A percentile compares a stretch with the other conserved stretches of the same genome.
Conservation (phyloP, 495 filamentous ascomycete genomes). For the Chaetomium fimeti region DNA sequence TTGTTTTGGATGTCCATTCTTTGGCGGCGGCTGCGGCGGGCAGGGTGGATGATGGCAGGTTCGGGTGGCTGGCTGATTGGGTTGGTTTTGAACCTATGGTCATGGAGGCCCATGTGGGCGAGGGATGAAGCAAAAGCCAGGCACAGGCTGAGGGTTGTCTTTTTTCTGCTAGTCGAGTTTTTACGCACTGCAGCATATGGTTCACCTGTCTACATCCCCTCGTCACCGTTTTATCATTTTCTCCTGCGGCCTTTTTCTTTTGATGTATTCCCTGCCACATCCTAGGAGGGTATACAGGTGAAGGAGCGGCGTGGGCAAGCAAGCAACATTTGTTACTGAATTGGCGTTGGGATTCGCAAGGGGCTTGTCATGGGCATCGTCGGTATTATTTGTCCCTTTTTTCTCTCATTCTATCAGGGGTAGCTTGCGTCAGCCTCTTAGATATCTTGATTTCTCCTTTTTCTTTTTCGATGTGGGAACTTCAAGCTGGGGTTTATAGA, state of each 20-base stretch:
- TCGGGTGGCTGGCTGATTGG: neutral
- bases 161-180: neutral
- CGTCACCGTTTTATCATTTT: neutral
- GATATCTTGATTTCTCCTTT: no score
- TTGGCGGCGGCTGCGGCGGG: neutral
- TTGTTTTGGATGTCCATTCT: slow-evolving; percentile 12
- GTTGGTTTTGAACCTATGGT: neutral
- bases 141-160: neutral
- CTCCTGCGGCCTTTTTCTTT: neutral
- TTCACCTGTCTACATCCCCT: neutral
- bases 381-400: no score
- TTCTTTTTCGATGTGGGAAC: no score
- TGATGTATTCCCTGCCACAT: neutral
- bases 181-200: neutral
- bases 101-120: neutral
- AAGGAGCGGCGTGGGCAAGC: no score
- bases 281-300: no score
- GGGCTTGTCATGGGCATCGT: no score
- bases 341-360: no score
- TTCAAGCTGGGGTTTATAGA: no score
- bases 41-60: neutral
- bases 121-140: neutral
- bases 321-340: no score
- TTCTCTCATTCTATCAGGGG: no score
- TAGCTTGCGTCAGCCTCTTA: no score